A percentile compares a stretch with the other conserved stretches of the same genome.
Conservation (phyloP, 768 basidiomycete genomes). For the Tephrocybe sp. region DNA sequence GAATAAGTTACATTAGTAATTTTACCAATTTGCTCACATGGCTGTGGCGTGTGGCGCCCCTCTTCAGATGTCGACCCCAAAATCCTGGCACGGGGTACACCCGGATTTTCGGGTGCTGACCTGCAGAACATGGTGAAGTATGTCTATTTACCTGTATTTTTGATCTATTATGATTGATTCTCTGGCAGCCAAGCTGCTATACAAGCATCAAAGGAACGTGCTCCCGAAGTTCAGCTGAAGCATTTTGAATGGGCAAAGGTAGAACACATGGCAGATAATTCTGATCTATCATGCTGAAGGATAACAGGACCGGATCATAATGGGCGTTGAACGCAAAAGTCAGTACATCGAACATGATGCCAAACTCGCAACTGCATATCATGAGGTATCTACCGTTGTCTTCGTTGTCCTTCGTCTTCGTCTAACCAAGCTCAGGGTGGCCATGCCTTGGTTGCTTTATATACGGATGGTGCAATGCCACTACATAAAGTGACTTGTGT, state of each 20-base stretch:
- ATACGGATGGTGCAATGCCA: slow-evolving; percentile 94
- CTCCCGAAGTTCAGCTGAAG: slow-evolving; percentile 62
- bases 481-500: slow-evolving; percentile 97
- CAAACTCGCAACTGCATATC: slow-evolving; percentile 91
- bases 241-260: slow-evolving; percentile 99
- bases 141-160: slow-evolving; percentile 25
- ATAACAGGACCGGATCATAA: slow-evolving; percentile 81
- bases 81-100: slow-evolving; percentile 88
- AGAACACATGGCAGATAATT: slow-evolving; percentile 1
- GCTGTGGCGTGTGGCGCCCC: slow-evolving; percentile 15
- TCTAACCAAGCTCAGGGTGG: slow-evolving; percentile 55
- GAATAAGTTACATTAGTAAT: slow-evolving; percentile 9
- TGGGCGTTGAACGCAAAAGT: slow-evolving; percentile 94
- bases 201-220: slow-evolving; percentile 85
- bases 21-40: slow-evolving; percentile 2
- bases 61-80: slow-evolving; percentile 74
- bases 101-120: slow-evolving; percentile 97
- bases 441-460: slow-evolving; percentile 91
- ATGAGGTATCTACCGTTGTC: slow-evolving; percentile 59
- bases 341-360: slow-evolving; percentile 84
- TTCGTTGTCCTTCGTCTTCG: background rate
- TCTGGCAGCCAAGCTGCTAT: slow-evolving; percentile 78
- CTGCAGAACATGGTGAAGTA: slow-evolving; percentile 96
- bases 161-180: slow-evolving; percentile 9
- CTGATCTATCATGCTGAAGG: background rate